Base-by-base conservation (phyloP, 192 early-diverging fungal species). In the Diversispora epigaea region DNA sequence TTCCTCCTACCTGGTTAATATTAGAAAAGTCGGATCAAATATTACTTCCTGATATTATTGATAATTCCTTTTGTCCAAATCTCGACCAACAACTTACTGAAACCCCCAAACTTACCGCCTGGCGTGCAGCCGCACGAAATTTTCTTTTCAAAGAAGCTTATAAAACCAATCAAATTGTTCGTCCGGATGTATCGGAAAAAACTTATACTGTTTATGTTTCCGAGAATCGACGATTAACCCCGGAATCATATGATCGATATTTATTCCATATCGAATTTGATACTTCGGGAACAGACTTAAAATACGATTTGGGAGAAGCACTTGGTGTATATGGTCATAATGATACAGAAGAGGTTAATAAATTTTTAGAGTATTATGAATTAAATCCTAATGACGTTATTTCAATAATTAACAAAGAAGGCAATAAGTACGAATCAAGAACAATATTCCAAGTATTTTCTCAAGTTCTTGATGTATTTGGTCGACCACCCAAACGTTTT, bases 241-340 rank as follows among this genome's bases (percentile, higher is more conserved):
- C 96, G 6, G 78, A 79, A 6, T 79, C 82, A 46, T 98, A 98
- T 83, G 96, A 98, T 76, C 94, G 96, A 75, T 95, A 96, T 78
- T 92, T 98, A 14, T 95, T 98, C 90, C 96, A 98, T 81, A 87
- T 98, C 47, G 96, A 98, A 80, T 93, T 98, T 77, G 96, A 96
- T 77, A 93, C 90, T 25, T 85, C 84, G 50, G 84, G 82, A 61
- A 92, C 92, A 6, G 90, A 86, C 49, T 82, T 98, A 71, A 92
- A 89, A 66, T 98, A 98, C 79, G 92, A 95, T 58, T 87, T 98
- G 39, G 95, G 96, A 54, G 95, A 96, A 77, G 96, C 96, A 44
- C 86, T 98, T 21, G 96, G 95, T 77, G 94, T 98, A 3, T 91
- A 93, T 77, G 95, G 93, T 44, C 89, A 91, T 81, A 98, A 98